Conservation (phyloP, 805 yeast genomes). For the Ogataea pini region DNA sequence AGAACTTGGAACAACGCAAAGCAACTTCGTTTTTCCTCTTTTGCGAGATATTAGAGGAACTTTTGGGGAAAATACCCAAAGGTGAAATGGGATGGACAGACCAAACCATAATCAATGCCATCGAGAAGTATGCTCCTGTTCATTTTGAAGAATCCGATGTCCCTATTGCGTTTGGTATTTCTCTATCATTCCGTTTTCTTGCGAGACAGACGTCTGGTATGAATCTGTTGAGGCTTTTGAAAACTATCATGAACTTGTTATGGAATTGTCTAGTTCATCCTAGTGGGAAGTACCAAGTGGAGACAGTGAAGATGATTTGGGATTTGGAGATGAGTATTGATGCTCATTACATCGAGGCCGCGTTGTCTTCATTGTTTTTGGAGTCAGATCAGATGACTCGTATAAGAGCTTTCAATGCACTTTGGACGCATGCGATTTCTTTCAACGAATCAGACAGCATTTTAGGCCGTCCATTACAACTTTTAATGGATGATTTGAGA, state of each 20-base stretch:
- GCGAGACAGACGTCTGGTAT: slow-evolving; percentile 31
- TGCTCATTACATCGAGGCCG: slow-evolving; percentile 67
- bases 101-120: slow-evolving; percentile 23
- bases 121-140: slow-evolving; percentile 29
- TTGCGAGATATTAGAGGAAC: slow-evolving; percentile 36
- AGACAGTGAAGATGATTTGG: slow-evolving; percentile 66
- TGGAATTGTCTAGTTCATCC: slow-evolving; percentile 56
- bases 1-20: slow-evolving; percentile 15
- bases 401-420: slow-evolving; percentile 55
- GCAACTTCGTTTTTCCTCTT: slow-evolving; percentile 32
- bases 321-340: slow-evolving; percentile 56
- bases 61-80: slow-evolving; percentile 50
- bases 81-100: slow-evolving; percentile 35
- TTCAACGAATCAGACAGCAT: slow-evolving; percentile 49
- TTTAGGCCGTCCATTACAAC: slow-evolving; percentile 61
- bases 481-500: slow-evolving; percentile 64
- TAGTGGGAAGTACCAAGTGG: slow-evolving; percentile 64
- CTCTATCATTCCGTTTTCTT: slow-evolving; percentile 42
- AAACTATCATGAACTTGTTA: slow-evolving; percentile 44
- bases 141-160: slow-evolving; percentile 18
- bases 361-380: slow-evolving; percentile 57
- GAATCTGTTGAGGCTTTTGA: slow-evolving; percentile 42
- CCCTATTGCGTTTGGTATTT: slow-evolving; percentile 44
- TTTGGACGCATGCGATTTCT: slow-evolving; percentile 74
- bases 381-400: slow-evolving; percentile 41